phyloP scores from a whole-genome alignment of 345 rosid species.

The Eucalyptus shirleyi region DNA sequence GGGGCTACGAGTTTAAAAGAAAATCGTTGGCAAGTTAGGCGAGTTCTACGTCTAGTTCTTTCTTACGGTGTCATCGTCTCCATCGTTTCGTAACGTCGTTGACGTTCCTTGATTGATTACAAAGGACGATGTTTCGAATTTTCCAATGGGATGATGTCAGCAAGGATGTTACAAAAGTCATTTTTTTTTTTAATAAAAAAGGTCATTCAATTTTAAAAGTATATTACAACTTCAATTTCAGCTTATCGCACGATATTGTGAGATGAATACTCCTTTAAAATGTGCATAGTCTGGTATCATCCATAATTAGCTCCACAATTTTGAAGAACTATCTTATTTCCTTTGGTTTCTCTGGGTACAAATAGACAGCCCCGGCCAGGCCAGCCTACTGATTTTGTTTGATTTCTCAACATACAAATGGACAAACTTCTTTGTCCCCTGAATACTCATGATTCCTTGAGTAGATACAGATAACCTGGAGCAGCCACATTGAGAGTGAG shows the following conservation, averaged over 20 bases:
- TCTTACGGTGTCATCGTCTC: not conserved
- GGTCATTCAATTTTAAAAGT: not conserved
- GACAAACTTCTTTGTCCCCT: not conserved
- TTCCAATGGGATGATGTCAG: not conserved
- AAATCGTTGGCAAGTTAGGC: not conserved
- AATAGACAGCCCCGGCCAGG: not conserved
- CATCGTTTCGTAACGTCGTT: not conserved
- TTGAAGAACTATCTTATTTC: not conserved
- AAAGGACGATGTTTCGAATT: not conserved
- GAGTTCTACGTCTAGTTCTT: not conserved
- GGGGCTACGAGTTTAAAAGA: not conserved
- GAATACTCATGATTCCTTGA: not conserved
- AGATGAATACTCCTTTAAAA: not conserved
- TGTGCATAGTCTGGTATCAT: not conserved
- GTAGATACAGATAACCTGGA: not conserved
- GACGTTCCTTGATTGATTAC: not conserved
- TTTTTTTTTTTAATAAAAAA: not conserved
- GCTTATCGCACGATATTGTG: rapidly evolving
- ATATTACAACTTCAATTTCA: not conserved
- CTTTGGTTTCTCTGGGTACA: not conserved
- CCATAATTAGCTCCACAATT: not conserved
- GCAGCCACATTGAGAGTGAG: not conserved
- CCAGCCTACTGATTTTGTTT: not conserved
- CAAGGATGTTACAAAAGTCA: not conserved
- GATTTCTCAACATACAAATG: not conserved